These are phyloP conservation scores for Fusarium palustre DNA, from an alignment of 2,329 filamentous ascomycete species.

Conservation along the genomic window DNA sequence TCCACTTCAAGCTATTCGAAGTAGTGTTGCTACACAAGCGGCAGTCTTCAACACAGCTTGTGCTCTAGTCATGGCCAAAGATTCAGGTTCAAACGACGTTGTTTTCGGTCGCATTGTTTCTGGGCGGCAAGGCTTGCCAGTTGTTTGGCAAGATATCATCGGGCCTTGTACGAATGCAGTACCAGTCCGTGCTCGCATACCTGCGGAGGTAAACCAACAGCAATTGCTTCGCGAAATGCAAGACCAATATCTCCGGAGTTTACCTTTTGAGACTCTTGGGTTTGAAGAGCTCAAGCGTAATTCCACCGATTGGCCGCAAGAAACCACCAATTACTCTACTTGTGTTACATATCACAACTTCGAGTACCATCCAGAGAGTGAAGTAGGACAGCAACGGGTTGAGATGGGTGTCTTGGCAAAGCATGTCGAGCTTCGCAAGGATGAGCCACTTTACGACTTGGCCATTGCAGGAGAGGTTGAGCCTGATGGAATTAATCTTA, in stretches of 20 bases:
- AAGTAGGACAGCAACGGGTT: constrained; percentile 6
- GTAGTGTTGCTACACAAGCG: no score
- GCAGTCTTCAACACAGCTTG: constrained; percentile 11
- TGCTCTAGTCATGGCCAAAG: background rate
- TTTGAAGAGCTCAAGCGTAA: constrained; percentile 36
- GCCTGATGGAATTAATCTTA: constrained; percentile 2
- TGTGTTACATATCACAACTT: constrained; percentile 24
- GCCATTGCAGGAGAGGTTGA: constrained; percentile 22
- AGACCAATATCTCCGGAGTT: constrained; percentile 32
- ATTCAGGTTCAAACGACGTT: constrained; percentile 12
- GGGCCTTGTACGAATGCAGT: constrained; percentile 19
- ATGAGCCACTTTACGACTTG: constrained; percentile 18
- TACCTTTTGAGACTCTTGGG: constrained; percentile 30
- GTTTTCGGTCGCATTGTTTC: constrained; percentile 40
- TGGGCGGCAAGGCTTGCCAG: constrained; percentile 28
- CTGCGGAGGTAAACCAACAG: background rate
- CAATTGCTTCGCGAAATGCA: constrained; percentile 29
- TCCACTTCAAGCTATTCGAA: constrained; percentile 13
- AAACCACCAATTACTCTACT: background rate
- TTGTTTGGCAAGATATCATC: constrained; percentile 30
- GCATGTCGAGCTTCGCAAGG: background rate
- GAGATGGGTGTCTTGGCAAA: constrained; percentile 24
- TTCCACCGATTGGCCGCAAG: constrained; percentile 34
- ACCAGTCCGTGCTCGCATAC: constrained; percentile 3
- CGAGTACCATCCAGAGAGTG: constrained; percentile 22